These are phyloP conservation scores for Tricholoma sp. DNA, from an alignment of 768 basidiomycete genomes.

Conservation along the genomic window DNA sequence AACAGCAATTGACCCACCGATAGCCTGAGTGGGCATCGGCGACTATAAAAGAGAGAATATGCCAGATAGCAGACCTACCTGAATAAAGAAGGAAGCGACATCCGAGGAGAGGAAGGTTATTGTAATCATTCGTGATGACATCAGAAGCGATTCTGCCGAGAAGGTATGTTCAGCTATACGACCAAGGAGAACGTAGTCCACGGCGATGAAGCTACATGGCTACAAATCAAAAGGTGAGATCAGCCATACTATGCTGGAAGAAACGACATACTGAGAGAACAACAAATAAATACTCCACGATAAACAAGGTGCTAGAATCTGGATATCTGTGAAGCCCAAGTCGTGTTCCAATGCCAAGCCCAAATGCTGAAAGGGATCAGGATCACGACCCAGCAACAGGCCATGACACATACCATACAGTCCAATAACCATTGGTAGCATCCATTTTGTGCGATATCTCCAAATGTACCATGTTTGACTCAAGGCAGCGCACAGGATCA, in stretches of 20 bases:
- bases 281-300: conserved; percentile 53
- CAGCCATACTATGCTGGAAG: background rate
- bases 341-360: conserved; percentile 49
- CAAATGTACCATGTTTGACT: conserved; percentile 37
- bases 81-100: conserved; percentile 61
- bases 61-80: conserved; percentile 31
- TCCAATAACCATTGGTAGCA: conserved; percentile 61
- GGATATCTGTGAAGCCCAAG: conserved; percentile 52
- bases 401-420: conserved; percentile 40
- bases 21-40: conserved; percentile 28
- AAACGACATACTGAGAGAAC: conserved; percentile 45
- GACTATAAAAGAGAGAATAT: background rate
- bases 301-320: conserved; percentile 48
- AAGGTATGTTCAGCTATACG: conserved; percentile 48
- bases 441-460: conserved; percentile 48
- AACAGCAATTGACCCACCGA: conserved; percentile 43
- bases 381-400: background rate
- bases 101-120: conserved; percentile 58
- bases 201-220: conserved; percentile 75
- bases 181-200: conserved; percentile 63
- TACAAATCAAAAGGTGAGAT: conserved; percentile 14
- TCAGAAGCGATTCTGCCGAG: conserved; percentile 41
- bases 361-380: conserved; percentile 38
- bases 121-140: conserved; percentile 47
- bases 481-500: conserved; percentile 37